Evolutionary conservation across 805 yeast species (phyloP).

Genomic region (Yarrowia sp.): DNA sequence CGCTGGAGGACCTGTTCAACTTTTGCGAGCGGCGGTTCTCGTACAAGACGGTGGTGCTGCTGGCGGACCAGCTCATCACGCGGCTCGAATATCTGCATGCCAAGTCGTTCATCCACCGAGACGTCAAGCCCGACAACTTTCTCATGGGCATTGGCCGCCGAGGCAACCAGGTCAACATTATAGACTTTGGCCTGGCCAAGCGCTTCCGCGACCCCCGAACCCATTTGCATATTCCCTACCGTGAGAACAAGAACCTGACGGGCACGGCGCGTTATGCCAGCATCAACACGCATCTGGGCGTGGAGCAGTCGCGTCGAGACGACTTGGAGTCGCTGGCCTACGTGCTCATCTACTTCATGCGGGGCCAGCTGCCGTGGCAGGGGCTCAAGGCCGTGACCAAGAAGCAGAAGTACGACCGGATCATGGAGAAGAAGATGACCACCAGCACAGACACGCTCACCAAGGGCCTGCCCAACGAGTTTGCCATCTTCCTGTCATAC

Average conservation of each 20-base stretch:
- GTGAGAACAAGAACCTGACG: constrained; percentile 94
- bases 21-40: constrained; percentile 94
- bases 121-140: constrained; percentile 83
- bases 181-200: constrained; percentile 93
- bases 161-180: constrained; percentile 93
- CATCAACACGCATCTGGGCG: constrained; percentile 93
- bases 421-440: constrained; percentile 92
- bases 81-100: constrained; percentile 96
- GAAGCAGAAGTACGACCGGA: constrained; percentile 95
- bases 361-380: constrained; percentile 98
- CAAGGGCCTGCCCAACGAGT: constrained; percentile 90
- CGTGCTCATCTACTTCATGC: constrained; percentile 90
- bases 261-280: constrained; percentile 98
- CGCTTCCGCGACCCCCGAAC: constrained; percentile 94
- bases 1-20: constrained; percentile 92
- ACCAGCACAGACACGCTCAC: constrained; percentile 86
- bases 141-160: constrained; percentile 90
- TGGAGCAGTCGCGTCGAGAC: constrained; percentile 96
- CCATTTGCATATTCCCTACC: constrained; percentile 92
- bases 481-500: constrained; percentile 84
- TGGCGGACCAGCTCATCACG: constrained; percentile 93
- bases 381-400: constrained; percentile 96
- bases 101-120: constrained; percentile 85
- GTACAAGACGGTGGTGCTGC: constrained; percentile 86
- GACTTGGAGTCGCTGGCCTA: constrained; percentile 97